These are phyloP conservation scores for Xanthoconium separans DNA, from an alignment of 1,284 basidiomycete genomes.

Conservation along the genomic window DNA sequence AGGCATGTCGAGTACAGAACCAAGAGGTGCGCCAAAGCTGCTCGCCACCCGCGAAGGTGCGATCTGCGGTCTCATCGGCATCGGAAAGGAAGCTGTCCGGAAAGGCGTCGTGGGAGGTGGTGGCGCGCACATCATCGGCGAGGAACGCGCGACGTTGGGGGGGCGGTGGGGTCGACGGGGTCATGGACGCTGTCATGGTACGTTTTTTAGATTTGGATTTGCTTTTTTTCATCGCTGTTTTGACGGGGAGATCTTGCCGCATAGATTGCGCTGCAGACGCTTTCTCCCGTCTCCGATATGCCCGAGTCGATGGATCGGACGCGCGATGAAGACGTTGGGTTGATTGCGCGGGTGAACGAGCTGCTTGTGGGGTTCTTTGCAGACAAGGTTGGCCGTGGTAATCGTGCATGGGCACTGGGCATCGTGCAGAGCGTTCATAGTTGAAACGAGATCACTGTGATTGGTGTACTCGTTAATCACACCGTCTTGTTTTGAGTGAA, in stretches of 20 bases:
- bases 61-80: constrained; percentile 77
- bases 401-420: constrained; percentile 59
- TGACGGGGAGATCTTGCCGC: neutral
- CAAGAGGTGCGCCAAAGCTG: constrained; percentile 57
- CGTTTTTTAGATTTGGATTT: constrained; percentile 14
- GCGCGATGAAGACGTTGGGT: constrained; percentile 45
- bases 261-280: constrained; percentile 58
- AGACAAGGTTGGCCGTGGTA: constrained; percentile 41
- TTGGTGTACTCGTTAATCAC: neutral
- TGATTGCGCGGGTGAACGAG: constrained; percentile 49
- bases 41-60: constrained; percentile 83
- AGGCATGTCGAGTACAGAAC: constrained; percentile 16
- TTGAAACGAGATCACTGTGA: constrained; percentile 7
- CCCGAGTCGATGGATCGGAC: constrained; percentile 52
- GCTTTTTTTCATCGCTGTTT: neutral
- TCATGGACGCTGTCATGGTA: constrained; percentile 62
- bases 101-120: constrained; percentile 78
- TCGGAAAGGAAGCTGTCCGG: constrained; percentile 80
- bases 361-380: constrained; percentile 64
- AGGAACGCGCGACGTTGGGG: constrained; percentile 47
- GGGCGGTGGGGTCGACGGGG: constrained; percentile 37
- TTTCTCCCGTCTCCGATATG: constrained; percentile 55
- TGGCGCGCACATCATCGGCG: constrained; percentile 69
- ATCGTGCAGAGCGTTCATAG: constrained; percentile 42
- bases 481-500: too few relatives aligned